phyloP scores from a whole-genome alignment of 495 filamentous ascomycete species.

The Letharia columbiana region DNA sequence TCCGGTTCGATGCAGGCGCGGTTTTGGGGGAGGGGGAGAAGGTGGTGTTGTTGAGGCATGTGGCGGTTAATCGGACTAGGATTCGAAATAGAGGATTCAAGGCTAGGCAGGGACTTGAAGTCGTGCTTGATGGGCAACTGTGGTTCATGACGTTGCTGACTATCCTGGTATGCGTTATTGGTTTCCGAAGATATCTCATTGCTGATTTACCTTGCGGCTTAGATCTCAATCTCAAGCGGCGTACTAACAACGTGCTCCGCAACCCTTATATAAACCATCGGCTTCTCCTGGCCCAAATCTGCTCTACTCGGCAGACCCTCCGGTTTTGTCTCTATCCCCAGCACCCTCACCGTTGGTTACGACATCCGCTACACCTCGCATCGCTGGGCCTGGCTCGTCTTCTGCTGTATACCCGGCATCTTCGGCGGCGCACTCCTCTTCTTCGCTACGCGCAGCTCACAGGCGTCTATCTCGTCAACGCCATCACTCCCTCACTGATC shows the following conservation, averaged over 20 bases:
- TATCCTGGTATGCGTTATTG: conserved; percentile 12
- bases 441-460: conserved; percentile 48
- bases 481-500: conserved; percentile 36
- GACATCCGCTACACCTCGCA: conserved; percentile 37
- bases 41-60: conserved; percentile 27
- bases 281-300: conserved; percentile 45
- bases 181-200: not conserved
- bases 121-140: conserved; percentile 36
- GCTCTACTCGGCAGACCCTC: conserved; percentile 59
- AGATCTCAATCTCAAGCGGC: conserved; percentile 49
- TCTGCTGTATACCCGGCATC: conserved; percentile 40
- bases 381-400: conserved; percentile 44
- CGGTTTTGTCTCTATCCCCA: conserved; percentile 47
- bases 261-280: conserved; percentile 49
- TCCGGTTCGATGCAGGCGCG: conserved; percentile 35
- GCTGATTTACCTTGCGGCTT: not conserved
- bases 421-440: conserved; percentile 53
- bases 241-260: conserved; percentile 55
- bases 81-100: conserved; percentile 47
- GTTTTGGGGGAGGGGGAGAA: conserved; percentile 48
- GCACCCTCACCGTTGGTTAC: conserved; percentile 46
- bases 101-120: conserved; percentile 38
- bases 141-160: conserved; percentile 32
- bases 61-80: conserved; percentile 46
- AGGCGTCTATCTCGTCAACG: conserved; percentile 58